A percentile compares a stretch with the other conserved stretches of the same genome.
Evolutionary conservation across 805 yeast species (phyloP).

Genomic region (Candida succiphila): DNA sequence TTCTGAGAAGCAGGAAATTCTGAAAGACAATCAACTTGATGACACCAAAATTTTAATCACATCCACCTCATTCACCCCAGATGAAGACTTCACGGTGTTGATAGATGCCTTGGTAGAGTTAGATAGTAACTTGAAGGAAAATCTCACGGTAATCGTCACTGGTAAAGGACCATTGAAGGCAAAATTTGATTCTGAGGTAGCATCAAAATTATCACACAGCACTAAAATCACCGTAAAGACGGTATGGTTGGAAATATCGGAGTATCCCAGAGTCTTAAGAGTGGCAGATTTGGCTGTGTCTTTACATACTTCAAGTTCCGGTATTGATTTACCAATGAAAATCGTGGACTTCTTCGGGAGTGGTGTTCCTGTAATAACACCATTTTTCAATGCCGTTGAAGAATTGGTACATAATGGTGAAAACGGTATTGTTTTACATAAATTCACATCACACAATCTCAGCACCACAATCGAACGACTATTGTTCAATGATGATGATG

Average conservation of each 20-base stretch:
- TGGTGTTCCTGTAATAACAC: slow-evolving; percentile 83
- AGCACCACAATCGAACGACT: slow-evolving; percentile 13
- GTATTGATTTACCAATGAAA: slow-evolving; percentile 95
- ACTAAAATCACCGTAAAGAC: slow-evolving; percentile 45
- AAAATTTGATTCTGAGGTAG: slow-evolving; percentile 23
- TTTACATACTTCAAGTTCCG: slow-evolving; percentile 84
- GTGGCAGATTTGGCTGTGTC: slow-evolving; percentile 85
- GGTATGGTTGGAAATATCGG: slow-evolving; percentile 70
- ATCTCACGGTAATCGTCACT: slow-evolving; percentile 69
- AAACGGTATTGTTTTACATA: slow-evolving; percentile 56
- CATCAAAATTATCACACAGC: slow-evolving; percentile 23
- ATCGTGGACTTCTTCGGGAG: slow-evolving; percentile 94
- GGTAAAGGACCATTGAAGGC: slow-evolving; percentile 87
- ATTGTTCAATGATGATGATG: slow-evolving; percentile 17
- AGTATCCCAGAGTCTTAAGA: slow-evolving; percentile 68
- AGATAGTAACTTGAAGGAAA: slow-evolving; percentile 26
- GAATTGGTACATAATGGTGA: slow-evolving; percentile 63
- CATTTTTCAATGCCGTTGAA: slow-evolving; percentile 63
- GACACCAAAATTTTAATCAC: slow-evolving; percentile 63
- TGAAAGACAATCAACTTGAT: slow-evolving; percentile 23
- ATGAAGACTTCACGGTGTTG: slow-evolving; percentile 73
- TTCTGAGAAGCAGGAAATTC: slow-evolving; percentile 19
- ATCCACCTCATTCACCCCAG: slow-evolving; percentile 93
- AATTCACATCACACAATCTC: slow-evolving; percentile 32
- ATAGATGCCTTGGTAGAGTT: slow-evolving; percentile 58